Conservation (phyloP, 768 basidiomycete genomes). For the Harrya chromipes region DNA sequence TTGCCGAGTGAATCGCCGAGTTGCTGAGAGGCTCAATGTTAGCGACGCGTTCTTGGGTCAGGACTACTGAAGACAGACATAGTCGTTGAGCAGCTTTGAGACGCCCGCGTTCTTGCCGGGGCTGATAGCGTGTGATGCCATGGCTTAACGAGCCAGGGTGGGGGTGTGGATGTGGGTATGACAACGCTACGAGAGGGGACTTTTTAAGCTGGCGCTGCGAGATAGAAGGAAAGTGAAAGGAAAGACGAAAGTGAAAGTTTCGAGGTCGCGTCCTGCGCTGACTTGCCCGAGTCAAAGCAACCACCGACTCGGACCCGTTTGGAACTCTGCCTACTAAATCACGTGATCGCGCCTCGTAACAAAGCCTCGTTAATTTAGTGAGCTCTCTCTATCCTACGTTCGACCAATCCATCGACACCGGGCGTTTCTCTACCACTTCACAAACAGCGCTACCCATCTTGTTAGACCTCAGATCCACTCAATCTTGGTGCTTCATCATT, state of each 20-base stretch:
- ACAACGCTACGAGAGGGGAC: no score
- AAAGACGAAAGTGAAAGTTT: conserved; percentile 9
- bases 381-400: neutral
- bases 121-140: conserved; percentile 23
- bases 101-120: conserved; percentile 31
- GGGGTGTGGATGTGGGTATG: no score
- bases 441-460: no score
- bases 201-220: neutral
- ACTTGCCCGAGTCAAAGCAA: conserved; percentile 25
- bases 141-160: no score
- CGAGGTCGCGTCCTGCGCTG: conserved; percentile 38
- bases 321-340: conserved; percentile 20
- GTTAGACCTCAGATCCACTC: neutral
- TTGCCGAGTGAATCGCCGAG: conserved; percentile 95
- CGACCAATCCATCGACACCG: neutral
- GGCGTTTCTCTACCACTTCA: neutral
- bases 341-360: conserved; percentile 22
- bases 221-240: conserved; percentile 3
- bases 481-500: neutral
- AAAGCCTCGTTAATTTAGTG: conserved; percentile 3
- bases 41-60: conserved; percentile 1
- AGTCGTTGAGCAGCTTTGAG: conserved; percentile 63
- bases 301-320: conserved; percentile 27
- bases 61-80: conserved; percentile 39
- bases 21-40: conserved; percentile 55